These are phyloP conservation scores for Brettanomyces bruxellensis DNA, from an alignment of 805 yeast species.

Conservation along the genomic window DNA sequence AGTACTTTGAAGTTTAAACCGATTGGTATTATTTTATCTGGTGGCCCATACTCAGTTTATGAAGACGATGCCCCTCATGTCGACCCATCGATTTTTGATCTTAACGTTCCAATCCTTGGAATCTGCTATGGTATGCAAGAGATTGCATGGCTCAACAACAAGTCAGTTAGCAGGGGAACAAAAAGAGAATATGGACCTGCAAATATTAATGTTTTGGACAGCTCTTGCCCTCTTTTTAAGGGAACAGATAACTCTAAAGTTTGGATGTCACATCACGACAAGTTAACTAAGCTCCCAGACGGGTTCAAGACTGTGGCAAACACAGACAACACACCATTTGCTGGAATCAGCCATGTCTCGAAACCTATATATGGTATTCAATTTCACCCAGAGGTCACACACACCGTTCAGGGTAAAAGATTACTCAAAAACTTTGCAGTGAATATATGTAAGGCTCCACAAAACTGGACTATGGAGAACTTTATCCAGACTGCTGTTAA, in stretches of 20 bases:
- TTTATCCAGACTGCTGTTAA: constrained; percentile 94
- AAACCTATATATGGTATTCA: constrained; percentile 87
- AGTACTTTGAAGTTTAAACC: constrained; percentile 89
- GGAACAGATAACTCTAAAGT: constrained; percentile 92
- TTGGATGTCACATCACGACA: constrained; percentile 99
- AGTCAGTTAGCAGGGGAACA: constrained; percentile 90
- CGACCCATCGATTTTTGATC: constrained; percentile 84
- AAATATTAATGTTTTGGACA: constrained; percentile 72
- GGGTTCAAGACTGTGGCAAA: constrained; percentile 87
- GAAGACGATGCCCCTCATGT: constrained; percentile 96
- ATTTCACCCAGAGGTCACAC: constrained; percentile 99
- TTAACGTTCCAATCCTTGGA: constrained; percentile 90
- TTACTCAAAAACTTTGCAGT: constrained; percentile 90
- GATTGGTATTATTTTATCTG: constrained; percentile 90
- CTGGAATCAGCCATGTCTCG: constrained; percentile 75
- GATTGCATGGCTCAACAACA: constrained; percentile 94
- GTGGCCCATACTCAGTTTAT: constrained; percentile 97
- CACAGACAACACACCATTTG: constrained; percentile 90
- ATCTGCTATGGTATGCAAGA: constrained; percentile 99
- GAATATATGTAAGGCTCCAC: constrained; percentile 73
- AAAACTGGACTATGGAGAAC: constrained; percentile 97
- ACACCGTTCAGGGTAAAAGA: constrained; percentile 83
- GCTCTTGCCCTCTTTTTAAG: constrained; percentile 61
- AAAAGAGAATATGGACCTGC: constrained; percentile 99
- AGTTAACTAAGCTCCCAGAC: constrained; percentile 79